A percentile compares a stretch with the other conserved stretches of the same genome.
phyloP scores from a whole-genome alignment of 495 filamentous ascomycete species.

The Acidomyces sp. region DNA sequence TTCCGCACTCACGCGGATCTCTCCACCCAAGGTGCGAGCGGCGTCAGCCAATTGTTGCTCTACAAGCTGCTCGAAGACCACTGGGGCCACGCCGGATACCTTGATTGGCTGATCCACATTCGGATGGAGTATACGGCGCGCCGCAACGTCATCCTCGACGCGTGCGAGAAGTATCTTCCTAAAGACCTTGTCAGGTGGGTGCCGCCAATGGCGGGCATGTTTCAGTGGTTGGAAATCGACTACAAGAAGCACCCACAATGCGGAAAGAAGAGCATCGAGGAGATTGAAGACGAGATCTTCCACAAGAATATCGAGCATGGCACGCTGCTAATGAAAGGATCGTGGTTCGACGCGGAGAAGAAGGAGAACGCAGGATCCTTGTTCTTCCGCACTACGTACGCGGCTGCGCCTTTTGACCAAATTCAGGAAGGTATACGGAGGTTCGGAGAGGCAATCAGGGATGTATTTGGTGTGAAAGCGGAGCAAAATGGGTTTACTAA shows the following conservation, averaged over 20 bases:
- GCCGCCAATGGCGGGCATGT: conserved; percentile 87
- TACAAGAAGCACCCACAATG: conserved; percentile 55
- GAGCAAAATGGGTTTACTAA: too few species aligned
- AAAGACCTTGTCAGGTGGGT: conserved; percentile 68
- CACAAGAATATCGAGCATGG: conserved; percentile 51
- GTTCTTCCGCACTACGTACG: conserved; percentile 85
- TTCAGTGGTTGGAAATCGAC: conserved; percentile 80
- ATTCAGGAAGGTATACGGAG: conserved; percentile 68
- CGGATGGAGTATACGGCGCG: conserved; percentile 71
- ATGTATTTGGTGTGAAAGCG: conserved; percentile 40
- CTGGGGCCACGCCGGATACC: conserved; percentile 87
- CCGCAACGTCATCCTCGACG: conserved; percentile 61
- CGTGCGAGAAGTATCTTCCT: conserved; percentile 72
- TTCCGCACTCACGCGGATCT: conserved; percentile 67
- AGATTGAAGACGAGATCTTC: conserved; percentile 81
- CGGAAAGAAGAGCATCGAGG: conserved; percentile 37
- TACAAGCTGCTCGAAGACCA: conserved; percentile 84
- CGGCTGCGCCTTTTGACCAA: conserved; percentile 58
- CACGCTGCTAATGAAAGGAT: conserved; percentile 66
- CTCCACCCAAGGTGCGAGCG: conserved; percentile 69
- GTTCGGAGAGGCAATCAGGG: conserved; percentile 56
- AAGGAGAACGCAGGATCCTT: conserved; percentile 38
- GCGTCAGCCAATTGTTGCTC: conserved; percentile 66
- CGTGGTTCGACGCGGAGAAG: conserved; percentile 69
- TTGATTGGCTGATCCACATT: conserved; percentile 79